These are phyloP conservation scores for Fusarium albosuccineum DNA, from an alignment of 2,329 filamentous ascomycete species.

Conservation along the genomic window DNA sequence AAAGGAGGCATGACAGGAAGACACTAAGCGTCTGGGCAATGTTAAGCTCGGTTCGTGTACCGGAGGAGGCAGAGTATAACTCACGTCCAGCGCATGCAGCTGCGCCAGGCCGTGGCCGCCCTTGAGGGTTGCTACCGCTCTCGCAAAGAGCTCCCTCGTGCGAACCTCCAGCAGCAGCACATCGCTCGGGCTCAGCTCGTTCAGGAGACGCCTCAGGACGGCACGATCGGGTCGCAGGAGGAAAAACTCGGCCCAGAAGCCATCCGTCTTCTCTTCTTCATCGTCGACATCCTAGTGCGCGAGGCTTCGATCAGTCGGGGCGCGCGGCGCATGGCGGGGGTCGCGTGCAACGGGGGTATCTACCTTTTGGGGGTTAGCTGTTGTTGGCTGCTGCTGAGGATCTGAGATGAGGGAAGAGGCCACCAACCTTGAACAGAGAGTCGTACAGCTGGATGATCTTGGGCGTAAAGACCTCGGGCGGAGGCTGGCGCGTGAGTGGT, in stretches of 20 bases:
- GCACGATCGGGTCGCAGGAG: slow-evolving; percentile 83
- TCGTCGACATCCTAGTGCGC: slow-evolving; percentile 71
- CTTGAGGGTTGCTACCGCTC: slow-evolving; percentile 78
- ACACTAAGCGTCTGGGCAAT: slow-evolving; percentile 81
- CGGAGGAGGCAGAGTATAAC: slow-evolving; percentile 50
- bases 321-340: slow-evolving; percentile 28
- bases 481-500: slow-evolving; percentile 91
- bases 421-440: slow-evolving; percentile 78
- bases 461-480: slow-evolving; percentile 90
- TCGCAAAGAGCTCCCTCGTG: slow-evolving; percentile 82
- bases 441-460: slow-evolving; percentile 95
- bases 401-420: slow-evolving; percentile 1
- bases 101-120: slow-evolving; percentile 71
- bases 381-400: too few species aligned
- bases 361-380: slow-evolving; percentile 47
- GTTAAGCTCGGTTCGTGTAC: slow-evolving; percentile 49
- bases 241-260: slow-evolving; percentile 98
- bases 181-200: slow-evolving; percentile 78
- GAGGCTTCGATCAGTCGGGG: slow-evolving; percentile 47
- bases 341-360: slow-evolving; percentile 29
- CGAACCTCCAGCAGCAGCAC: slow-evolving; percentile 82
- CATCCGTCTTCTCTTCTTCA: slow-evolving; percentile 79
- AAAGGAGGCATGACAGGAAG: slow-evolving; percentile 84
- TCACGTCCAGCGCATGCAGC: slow-evolving; percentile 87
- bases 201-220: slow-evolving; percentile 76